These are phyloP conservation scores for Ophiostoma sp. DNA, from an alignment of 2,329 filamentous ascomycete species.

Conservation along the genomic window DNA sequence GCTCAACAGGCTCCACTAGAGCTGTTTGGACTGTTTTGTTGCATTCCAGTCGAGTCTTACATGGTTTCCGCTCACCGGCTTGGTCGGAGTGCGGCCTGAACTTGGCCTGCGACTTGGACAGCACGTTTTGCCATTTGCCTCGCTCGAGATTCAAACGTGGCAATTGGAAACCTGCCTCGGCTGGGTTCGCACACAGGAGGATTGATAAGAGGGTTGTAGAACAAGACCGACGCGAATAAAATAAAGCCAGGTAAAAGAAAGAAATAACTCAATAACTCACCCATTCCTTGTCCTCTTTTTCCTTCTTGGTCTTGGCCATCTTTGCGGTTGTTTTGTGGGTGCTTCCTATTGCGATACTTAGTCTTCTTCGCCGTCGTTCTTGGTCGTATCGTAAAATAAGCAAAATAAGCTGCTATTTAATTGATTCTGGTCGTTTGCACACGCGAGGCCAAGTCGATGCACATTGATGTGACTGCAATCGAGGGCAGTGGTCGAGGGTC, in stretches of 20 bases:
- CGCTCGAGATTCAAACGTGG: slow-evolving; percentile 4
- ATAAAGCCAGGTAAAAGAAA: background rate
- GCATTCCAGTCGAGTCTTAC: background rate
- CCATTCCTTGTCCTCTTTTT: slow-evolving; percentile 29
- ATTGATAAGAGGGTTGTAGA: background rate
- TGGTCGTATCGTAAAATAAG: background rate
- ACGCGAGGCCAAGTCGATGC: background rate
- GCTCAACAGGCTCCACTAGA: slow-evolving; percentile 1
- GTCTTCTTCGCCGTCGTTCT: background rate
- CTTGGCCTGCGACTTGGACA: background rate
- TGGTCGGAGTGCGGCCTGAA: background rate
- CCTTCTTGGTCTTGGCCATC: slow-evolving; percentile 18
- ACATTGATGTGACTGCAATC: too few relatives aligned
- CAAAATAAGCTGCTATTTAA: slow-evolving; percentile 15
- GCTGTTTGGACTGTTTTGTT: background rate
- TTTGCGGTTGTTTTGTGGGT: background rate
- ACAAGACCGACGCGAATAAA: background rate
- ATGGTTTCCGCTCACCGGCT: background rate
- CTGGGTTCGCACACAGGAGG: background rate
- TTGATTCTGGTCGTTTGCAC: slow-evolving; percentile 5
- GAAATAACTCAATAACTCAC: slow-evolving; percentile 17
- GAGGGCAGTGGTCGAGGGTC: background rate
- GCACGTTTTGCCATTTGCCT: background rate
- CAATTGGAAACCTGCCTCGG: background rate
- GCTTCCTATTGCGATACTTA: background rate